Evolutionary conservation across 2,329 filamentous ascomycete genomes (phyloP), one percentile per base, ranked within the genome.

Genomic region (Sporothrix luriei): DNA sequence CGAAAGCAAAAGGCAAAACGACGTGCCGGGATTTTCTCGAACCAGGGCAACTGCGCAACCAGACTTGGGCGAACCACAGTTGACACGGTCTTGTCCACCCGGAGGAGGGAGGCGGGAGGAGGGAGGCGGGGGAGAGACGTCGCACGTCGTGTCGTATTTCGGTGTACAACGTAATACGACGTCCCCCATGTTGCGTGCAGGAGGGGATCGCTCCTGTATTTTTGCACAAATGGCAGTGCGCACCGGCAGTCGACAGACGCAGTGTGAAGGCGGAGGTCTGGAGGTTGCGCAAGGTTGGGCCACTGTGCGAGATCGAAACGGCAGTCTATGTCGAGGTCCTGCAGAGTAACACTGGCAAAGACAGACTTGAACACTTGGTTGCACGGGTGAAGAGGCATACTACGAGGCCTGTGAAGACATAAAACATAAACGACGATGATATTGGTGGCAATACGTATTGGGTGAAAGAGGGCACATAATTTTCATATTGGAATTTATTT

Each of bases 151-250:
- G 38, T 62, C 59, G 59, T 48, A 62, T 48, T 48, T 19, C 59
- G 21, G 59, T n/a, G 57, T 33, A 6, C 33, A 33, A 33, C 33
- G 33, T 33, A 33, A 33, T 62, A 40, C 57, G 46, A 48, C 59
- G 59, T 21, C 59, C 55, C 55, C 55, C 24, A 16, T 52, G 26
- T 61, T 61, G 33, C 55, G 57, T 46, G 46, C 7, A 4, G 16
- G 14, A 19, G 19, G 19, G 48, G 48, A n/a, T 46, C 38, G 61
- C 61, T 29, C 24, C 26, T 24, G 48, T 49, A 49, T 33, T 64
- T 64, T 64, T 49, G 61, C 43, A 64, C 61, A 64, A 64, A 64
- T 64, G 43, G n/a, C 61, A 64, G 49, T 64, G 43, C 61, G 43
- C 61, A 62, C 38, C 57, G 57, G 38, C 38, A 62, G 57, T 62